Conservation (phyloP, 208 protist genomes). For the Wallacemonas collosoma region DNA sequence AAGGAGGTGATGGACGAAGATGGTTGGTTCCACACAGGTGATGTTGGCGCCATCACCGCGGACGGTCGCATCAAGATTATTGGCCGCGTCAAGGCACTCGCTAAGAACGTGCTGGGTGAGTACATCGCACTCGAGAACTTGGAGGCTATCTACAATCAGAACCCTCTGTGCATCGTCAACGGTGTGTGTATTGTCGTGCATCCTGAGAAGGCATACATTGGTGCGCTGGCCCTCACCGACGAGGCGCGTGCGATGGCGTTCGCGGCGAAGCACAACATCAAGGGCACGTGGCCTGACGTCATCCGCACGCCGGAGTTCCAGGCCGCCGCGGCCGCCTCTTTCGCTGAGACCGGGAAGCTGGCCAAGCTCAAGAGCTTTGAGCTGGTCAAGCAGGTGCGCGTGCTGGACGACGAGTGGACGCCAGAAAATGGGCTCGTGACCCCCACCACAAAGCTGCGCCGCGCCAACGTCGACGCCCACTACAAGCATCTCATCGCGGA, state of each 20-base stretch:
- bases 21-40: slow-evolving; percentile 90
- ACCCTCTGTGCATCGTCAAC: slow-evolving; percentile 55
- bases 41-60: slow-evolving; percentile 64
- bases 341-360: slow-evolving; percentile 37
- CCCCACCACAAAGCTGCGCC: slow-evolving; percentile 69
- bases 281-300: slow-evolving; percentile 32
- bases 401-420: slow-evolving; percentile 76
- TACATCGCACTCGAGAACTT: slow-evolving; percentile 92
- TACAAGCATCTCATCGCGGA: slow-evolving; percentile 63
- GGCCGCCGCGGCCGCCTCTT: slow-evolving; percentile 42
- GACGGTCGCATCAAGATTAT: slow-evolving; percentile 75
- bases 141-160: slow-evolving; percentile 68
- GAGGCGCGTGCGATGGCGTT: slow-evolving; percentile 42
- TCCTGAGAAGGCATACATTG: slow-evolving; percentile 42
- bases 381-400: slow-evolving; percentile 52
- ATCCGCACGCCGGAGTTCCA: slow-evolving; percentile 48
- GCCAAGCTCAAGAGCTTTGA: slow-evolving; percentile 45
- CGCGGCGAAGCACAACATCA: slow-evolving; percentile 42
- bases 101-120: slow-evolving; percentile 91
- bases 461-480: slow-evolving; percentile 39
- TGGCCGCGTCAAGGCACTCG: slow-evolving; percentile 90
- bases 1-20: slow-evolving; percentile 77
- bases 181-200: slow-evolving; percentile 57
- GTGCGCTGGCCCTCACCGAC: slow-evolving; percentile 58
- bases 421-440: slow-evolving; percentile 78